These are phyloP conservation scores for Ormosia emarginata DNA, from an alignment of 306 rosid species.

Conservation along the genomic window DNA sequence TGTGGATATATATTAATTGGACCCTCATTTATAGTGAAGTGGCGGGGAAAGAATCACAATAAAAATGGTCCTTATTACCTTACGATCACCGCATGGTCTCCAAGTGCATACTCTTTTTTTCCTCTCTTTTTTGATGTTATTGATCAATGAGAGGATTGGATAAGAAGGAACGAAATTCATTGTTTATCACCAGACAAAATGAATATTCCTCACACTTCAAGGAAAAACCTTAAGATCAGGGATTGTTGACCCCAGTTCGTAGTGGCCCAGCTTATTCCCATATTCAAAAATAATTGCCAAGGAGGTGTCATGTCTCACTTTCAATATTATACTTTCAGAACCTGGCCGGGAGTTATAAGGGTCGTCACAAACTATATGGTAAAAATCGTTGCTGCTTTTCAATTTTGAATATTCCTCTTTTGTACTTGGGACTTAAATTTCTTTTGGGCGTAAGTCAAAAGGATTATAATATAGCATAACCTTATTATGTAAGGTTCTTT, in stretches of 20 bases:
- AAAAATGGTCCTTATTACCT: conserved; percentile 27
- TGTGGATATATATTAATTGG: conserved; percentile 23
- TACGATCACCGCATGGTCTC: conserved; percentile 23
- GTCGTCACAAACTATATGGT: conserved; percentile 35
- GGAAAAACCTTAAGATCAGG: conserved; percentile 20
- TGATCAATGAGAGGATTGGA: conserved; percentile 39
- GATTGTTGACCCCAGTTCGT: conserved; percentile 43
- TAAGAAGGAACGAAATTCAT: conserved; percentile 53
- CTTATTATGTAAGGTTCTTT: not conserved
- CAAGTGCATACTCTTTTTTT: conserved; percentile 1
- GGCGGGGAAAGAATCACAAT: conserved; percentile 31
- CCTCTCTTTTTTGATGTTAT: not conserved
- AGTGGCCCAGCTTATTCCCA: conserved; percentile 36
- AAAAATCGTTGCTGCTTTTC: conserved; percentile 59
- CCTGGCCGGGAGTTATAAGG: conserved; percentile 27
- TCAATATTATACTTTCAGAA: conserved; percentile 45
- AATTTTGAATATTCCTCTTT: conserved; percentile 61
- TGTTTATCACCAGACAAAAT: conserved; percentile 56
- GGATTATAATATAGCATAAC: conserved; percentile 17
- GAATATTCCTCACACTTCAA: conserved; percentile 55
- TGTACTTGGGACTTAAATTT: conserved; percentile 50
- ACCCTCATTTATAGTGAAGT: conserved; percentile 28
- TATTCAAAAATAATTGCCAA: conserved; percentile 33
- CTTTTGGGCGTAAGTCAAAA: conserved; percentile 41
- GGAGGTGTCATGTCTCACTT: conserved; percentile 48